phyloP scores from a whole-genome alignment of 768 basidiomycete species.

The Mrakia hoshinonis region DNA sequence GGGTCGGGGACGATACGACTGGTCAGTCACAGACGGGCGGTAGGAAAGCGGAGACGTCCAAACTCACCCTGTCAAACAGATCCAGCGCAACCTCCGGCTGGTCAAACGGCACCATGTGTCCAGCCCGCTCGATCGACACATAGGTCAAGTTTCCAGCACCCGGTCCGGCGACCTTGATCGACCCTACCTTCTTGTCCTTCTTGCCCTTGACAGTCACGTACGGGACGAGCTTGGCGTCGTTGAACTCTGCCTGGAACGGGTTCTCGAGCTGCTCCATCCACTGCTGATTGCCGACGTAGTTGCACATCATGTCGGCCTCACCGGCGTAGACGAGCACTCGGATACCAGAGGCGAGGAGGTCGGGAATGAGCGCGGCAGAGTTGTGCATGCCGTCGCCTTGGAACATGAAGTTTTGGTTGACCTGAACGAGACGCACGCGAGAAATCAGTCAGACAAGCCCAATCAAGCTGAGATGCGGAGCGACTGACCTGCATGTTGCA shows the following conservation, averaged over 20 bases:
- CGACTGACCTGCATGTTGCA: conserved; percentile 59
- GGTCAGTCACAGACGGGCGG: too few species aligned
- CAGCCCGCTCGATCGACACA: conserved; percentile 67
- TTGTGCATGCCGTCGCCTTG: conserved; percentile 85
- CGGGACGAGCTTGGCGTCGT: conserved; percentile 46
- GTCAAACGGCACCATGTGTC: conserved; percentile 77
- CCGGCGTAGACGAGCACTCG: conserved; percentile 80
- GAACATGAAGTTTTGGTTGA: conserved; percentile 40
- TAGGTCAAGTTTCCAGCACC: conserved; percentile 77
- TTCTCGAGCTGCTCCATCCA: conserved; percentile 63
- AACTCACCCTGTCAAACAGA: conserved; percentile 43
- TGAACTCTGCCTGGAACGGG: conserved; percentile 56
- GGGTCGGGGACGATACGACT: too few species aligned
- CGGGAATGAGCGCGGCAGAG: conserved; percentile 65
- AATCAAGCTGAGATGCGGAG: neutral
- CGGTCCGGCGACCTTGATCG: conserved; percentile 55
- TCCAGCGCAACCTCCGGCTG: conserved; percentile 78
- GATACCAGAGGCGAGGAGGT: conserved; percentile 72
- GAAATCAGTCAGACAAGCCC: too few species aligned
- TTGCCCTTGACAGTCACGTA: conserved; percentile 54
- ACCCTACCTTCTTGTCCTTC: conserved; percentile 58
- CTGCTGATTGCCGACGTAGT: conserved; percentile 59
- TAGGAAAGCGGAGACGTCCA: too few species aligned
- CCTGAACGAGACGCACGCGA: neutral
- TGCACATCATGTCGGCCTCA: conserved; percentile 70